Base-by-base conservation (phyloP, 768 basidiomycete genomes). In the Trametopsis cervina region DNA sequence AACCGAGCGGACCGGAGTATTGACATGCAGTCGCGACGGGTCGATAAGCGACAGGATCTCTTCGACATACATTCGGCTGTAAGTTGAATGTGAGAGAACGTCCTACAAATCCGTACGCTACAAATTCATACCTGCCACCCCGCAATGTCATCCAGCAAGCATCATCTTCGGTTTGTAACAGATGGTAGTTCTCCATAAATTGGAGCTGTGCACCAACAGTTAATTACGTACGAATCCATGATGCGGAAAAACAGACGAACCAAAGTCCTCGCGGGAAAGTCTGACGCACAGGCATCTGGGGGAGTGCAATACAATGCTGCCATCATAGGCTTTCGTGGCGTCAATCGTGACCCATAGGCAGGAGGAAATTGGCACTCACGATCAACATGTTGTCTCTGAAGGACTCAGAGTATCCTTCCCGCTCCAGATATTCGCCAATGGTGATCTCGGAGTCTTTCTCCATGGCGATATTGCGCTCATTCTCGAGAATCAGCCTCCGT, bases 341-440 rank as follows among this genome's bases (percentile, higher is more conserved):
- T 42, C 7, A 41, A 44, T 21, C 17, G 46, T n/a, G 2, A 9
- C 26, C 7, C 3, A 22, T 39, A 2, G 9, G 40, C 13, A 25
- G 36, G 41, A 15, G 23, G 10, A 23, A 37, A 4, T 45, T 46
- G n/a, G 1, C n/a, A 59, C 79, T 61, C 56, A 84, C 85, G 49
- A 89, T 77, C 21, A 89, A 69, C 59, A 88, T 89, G 61, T 89
- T 78, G 54, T 89, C 81, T 27, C 74, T 68, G 64, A 89, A 89
- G 0, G 74, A 71, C 12, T 74, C 65, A 4, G 84, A 84, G 60
- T 86, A 87, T 0, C 78, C 78, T 47, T 85, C 77, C 41, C 75
- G 70, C 2, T 76, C 69, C 9, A 81, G 65, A 44, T 80, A 82
- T 38, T 77, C 72, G 6, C 84, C 75, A 23, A 79, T 73, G 37